Evolutionary conservation across 2,329 filamentous ascomycete species (phyloP), one percentile per base, ranked within the genome.

Genomic region (Chaetomium strumarium): DNA sequence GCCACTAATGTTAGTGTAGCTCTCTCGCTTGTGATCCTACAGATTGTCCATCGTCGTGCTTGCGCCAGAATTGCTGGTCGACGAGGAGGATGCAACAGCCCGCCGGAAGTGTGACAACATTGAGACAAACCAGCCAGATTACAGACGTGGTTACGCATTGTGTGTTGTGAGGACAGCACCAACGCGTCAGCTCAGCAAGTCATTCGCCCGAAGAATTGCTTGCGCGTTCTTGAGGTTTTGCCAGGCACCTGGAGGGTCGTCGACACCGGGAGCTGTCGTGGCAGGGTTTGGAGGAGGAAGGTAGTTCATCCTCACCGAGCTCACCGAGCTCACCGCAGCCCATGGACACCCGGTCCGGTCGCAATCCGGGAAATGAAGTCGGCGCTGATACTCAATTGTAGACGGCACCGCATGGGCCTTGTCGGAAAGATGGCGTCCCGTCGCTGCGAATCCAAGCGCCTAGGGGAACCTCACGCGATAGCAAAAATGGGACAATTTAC

Each of bases 401-500:
- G 24, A 7, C 24, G 24, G 24, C 24, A 24, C 24, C 7, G 24
- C 24, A 24, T 24, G 24, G 24, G 7, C 24, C 24, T 24, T 24
- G 24, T 24, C 24, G 24, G 24, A 24, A 24, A 24, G 24, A 24
- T 24, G 24, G 4, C 4, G 24, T 24, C 24, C 24, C 24, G 24
- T 24, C 4, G 7, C 24, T 24, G 24, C 24, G 24, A 24, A 24
- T 24, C 4, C 24, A 24, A 24, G 4, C 24, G 24, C 24, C 24
- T 24, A 4, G 8, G 24, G 4, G 17, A 19, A 40, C 6, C n/a
- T 19, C 33, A 16, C 29, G 33, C 16, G 31, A 17, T 14, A 16
- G 11, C 38, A 45, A 46, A 50, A 57, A 41, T 38, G 44, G 55
- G 20, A 46, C 17, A 39, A 39, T 9, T 31, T 31, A 63, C 77